Conservation (phyloP, 768 basidiomycete genomes). For the Grammothele lineata region DNA sequence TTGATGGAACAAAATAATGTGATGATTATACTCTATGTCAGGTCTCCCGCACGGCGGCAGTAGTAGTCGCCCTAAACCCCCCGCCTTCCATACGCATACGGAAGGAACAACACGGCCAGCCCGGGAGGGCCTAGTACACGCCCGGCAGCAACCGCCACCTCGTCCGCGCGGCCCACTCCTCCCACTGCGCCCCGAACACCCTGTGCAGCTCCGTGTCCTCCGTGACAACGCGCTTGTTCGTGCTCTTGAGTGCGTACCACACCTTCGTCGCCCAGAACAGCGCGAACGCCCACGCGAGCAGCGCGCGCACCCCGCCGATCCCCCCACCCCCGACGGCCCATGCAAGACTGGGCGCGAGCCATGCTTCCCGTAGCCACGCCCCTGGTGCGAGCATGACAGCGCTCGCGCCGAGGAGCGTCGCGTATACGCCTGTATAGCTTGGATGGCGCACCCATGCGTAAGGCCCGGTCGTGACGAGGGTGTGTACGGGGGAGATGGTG, state of each 20-base stretch:
- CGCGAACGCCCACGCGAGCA: slow-evolving; percentile 16
- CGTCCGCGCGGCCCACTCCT: slow-evolving; percentile 20
- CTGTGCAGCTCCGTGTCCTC: slow-evolving; percentile 22
- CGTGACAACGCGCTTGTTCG: slow-evolving; percentile 21
- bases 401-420: slow-evolving; percentile 23
- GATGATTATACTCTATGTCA: no score
- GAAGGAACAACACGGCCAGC: no score
- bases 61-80: no score
- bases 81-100: no score
- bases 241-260: slow-evolving; percentile 24
- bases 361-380: slow-evolving; percentile 21
- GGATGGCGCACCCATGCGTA: slow-evolving; percentile 40
- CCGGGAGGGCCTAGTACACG: slow-evolving; percentile 18
- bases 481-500: slow-evolving; percentile 31
- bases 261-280: slow-evolving; percentile 29
- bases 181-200: slow-evolving; percentile 25
- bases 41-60: no score
- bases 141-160: slow-evolving; percentile 24
- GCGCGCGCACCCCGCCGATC: slow-evolving; percentile 1
- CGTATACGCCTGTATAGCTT: slow-evolving; percentile 31
- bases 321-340: neutral
- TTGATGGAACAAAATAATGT: no score
- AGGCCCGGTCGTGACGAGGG: slow-evolving; percentile 35
- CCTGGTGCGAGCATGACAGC: slow-evolving; percentile 19
- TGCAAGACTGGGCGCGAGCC: slow-evolving; percentile 8